Evolutionary conservation across 441 rosid species (phyloP).

Genomic region (Croton laevigatus): DNA sequence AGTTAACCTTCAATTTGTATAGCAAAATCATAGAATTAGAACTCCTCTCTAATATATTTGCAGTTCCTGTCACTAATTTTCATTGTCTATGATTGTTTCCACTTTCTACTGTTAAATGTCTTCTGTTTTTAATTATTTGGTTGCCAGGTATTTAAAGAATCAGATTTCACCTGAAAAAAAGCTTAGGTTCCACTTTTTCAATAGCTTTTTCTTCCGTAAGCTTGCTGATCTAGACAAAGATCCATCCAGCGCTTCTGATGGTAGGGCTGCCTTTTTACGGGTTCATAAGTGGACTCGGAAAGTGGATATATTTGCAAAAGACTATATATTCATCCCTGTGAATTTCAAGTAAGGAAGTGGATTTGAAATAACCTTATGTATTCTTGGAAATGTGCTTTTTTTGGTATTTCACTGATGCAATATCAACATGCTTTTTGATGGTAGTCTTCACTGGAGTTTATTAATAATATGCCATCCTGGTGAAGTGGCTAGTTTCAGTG

Average conservation of each 20-base stretch:
- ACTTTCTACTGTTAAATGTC: background rate
- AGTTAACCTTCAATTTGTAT: background rate
- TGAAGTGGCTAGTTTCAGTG: constrained; percentile 50
- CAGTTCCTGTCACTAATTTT: constrained; percentile 1
- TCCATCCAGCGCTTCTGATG: constrained; percentile 65
- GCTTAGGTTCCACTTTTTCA: constrained; percentile 80
- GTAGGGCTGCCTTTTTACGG: constrained; percentile 81
- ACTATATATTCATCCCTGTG: constrained; percentile 89
- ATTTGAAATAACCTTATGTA: constrained; percentile 2
- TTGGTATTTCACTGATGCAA: constrained; percentile 25
- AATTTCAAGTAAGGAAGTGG: constrained; percentile 67
- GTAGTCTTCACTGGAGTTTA: constrained; percentile 90
- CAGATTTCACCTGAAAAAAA: constrained; percentile 52
- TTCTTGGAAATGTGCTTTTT: background rate
- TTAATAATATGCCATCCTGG: constrained; percentile 83
- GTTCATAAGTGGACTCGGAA: constrained; percentile 96
- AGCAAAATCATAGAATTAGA: background rate
- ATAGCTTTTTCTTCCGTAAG: constrained; percentile 95
- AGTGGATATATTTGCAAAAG: constrained; percentile 83
- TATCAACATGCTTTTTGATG: constrained; percentile 20
- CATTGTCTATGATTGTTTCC: constrained; percentile 5
- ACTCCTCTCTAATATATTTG: background rate
- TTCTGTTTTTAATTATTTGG: constrained; percentile 9
- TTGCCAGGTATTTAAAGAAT: constrained; percentile 70
- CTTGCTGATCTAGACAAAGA: constrained; percentile 89